Evolutionary conservation across 1,284 basidiomycete species (phyloP), one percentile per base, ranked within the genome.

Genomic region (Fistulina hepatica): DNA sequence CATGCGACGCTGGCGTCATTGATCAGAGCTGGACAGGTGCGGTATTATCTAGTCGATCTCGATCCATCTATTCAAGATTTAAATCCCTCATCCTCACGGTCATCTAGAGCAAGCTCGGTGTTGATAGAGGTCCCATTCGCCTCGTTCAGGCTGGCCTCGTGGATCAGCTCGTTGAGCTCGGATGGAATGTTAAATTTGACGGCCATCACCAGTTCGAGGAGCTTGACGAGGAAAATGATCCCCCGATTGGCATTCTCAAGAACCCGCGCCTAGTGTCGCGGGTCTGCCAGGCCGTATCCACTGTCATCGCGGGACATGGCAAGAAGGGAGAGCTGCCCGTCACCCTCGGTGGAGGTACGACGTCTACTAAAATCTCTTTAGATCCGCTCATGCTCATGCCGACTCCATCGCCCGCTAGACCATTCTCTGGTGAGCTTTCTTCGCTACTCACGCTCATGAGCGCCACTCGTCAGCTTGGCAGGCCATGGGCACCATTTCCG

Each of bases 291-390:
- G 72, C 78, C 33, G 80, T 98, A 21, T 77, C 86, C n/a, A 62
- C 73, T 25, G 76, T 64, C 21, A 85, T 98, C 15, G 76, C 76
- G 13, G 70, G 57, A 10, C 84, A 92, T 57, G 79, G 76, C 23
- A 72, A 71, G 59, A 73, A 75, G 38, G 91, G 93, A 7, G 73
- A 80, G 53, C 64, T 98, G 26, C 84, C 92, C 3, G 64, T 98
- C 11, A 97, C 92, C 2, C 67, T 98, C n/a, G 95, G 94, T 12
- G 95, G 95, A 9, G n/a, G n/a, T n/a, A n/a, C n/a, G n/a, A n/a
- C n/a, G n/a, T n/a, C n/a, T n/a, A n/a, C n/a, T n/a, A n/a, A n/a
- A n/a, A n/a, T n/a, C n/a, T n/a, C n/a, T n/a, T n/a, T n/a, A n/a
- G n/a, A n/a, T n/a, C n/a, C n/a, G n/a, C n/a, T n/a, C n/a, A n/a